Evolutionary conservation across 768 basidiomycete genomes (phyloP).

Genomic region (Boletus barrowsii): DNA sequence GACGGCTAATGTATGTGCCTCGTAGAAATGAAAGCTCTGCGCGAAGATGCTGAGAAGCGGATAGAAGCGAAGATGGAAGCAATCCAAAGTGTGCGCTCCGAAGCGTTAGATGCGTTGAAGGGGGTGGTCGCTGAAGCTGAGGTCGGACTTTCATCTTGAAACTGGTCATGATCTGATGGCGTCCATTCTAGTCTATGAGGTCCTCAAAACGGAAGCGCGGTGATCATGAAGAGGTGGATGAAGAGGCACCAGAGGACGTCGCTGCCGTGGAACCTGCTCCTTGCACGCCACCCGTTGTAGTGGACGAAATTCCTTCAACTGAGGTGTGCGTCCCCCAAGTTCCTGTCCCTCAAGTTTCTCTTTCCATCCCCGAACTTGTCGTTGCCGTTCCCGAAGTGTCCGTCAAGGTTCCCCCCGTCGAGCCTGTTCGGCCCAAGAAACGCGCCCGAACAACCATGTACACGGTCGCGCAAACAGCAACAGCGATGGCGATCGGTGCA

Average conservation of each 20-base stretch:
- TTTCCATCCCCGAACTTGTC: neutral
- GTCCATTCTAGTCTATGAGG: slow-evolving; percentile 24
- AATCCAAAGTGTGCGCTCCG: slow-evolving; percentile 39
- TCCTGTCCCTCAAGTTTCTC: neutral
- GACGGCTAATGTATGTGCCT: neutral
- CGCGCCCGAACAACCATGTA: slow-evolving; percentile 40
- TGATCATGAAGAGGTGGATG: slow-evolving; percentile 35
- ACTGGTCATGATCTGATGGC: slow-evolving; percentile 24
- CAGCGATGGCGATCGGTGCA: slow-evolving; percentile 63
- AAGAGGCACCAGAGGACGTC: neutral
- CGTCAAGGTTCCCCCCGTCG: neutral
- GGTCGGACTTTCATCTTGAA: slow-evolving; percentile 19
- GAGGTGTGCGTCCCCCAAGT: slow-evolving; percentile 8
- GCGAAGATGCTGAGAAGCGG: slow-evolving; percentile 42
- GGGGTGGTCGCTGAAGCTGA: slow-evolving; percentile 34
- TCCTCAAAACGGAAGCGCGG: slow-evolving; percentile 64
- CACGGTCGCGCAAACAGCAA: slow-evolving; percentile 54
- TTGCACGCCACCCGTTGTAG: neutral
- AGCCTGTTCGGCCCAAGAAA: slow-evolving; percentile 37
- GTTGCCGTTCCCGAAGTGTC: neutral
- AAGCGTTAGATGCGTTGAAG: slow-evolving; percentile 37
- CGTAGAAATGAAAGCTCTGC: slow-evolving; percentile 46
- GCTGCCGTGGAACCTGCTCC: neutral
- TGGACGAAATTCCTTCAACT: neutral
- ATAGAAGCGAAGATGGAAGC: slow-evolving; percentile 46